Evolutionary conservation across 1,284 basidiomycete genomes (phyloP), one percentile per base, ranked within the genome.

Genomic region (Butyriboletus regius): DNA sequence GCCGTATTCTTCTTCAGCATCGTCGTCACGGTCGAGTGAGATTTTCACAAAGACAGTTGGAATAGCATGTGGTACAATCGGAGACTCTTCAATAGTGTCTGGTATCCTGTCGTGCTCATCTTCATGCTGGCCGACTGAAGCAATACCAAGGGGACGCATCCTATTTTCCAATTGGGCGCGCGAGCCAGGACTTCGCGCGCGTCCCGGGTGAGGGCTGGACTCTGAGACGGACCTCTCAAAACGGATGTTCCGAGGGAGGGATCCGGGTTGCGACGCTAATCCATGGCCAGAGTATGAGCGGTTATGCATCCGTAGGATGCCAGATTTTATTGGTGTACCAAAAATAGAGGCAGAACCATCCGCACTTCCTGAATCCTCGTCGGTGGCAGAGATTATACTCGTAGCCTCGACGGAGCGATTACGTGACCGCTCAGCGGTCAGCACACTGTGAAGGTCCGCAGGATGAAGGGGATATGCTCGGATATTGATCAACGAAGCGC

Each of bases 1-100:
- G 4, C 76, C 78, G 53, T 79, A 81, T 48, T 75, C 72, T 50
- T 72, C 70, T 37, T 74, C 76, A 12, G 68, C 68, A 36, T 74
- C 72, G 15, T 70, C 72, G 5, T 72, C 70, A 17, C 68, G 63
- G 35, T 67, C 69, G 28, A 67, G 59, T 12, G 57, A 39, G 47
- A 56, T 33, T 43, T 69, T 65, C 12, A 67, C 50, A 1, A 55
- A 41, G 34, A 69, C 61, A 7, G 64, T 42, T 1, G 64, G 67
- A 24, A 56, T 45, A 14, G 43, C 49, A 24, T 59, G 54, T 0
- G 63, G 54, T 26, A 59, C 60, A 26, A 67, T 14, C 4, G 63
- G 67, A 3, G 67, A 68, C 48, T 66, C 64, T 32, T 66, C 64
- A 24, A 66, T 66, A 8, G 67, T 66, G 42, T 68, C 63, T 29